Conservation (phyloP, 2,329 filamentous ascomycete species). For the Aspergillus sp. region DNA sequence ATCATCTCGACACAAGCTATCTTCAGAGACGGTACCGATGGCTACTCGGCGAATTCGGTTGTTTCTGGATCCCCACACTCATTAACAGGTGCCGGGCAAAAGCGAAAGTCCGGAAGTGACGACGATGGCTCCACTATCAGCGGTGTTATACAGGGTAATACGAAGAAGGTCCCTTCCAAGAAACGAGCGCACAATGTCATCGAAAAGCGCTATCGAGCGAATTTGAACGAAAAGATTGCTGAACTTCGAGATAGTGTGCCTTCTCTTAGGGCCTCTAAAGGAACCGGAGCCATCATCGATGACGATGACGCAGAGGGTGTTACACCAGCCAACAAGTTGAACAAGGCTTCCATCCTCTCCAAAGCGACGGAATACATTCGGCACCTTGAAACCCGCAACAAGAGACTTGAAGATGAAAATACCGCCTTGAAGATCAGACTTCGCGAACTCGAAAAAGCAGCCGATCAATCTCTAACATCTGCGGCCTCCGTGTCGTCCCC, state of each 20-base stretch:
- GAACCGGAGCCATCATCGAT: conserved; percentile 54
- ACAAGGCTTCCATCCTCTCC: conserved; percentile 94
- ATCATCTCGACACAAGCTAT: conserved; percentile 12
- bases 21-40: conserved; percentile 12
- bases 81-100: conserved; percentile 52
- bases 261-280: conserved; percentile 78
- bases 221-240: conserved; percentile 96
- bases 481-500: conserved; percentile 46
- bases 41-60: conserved; percentile 24
- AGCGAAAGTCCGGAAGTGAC: conserved; percentile 72
- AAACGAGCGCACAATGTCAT: conserved; percentile 99
- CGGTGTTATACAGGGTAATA: conserved; percentile 30
- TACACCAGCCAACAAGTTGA: conserved; percentile 88
- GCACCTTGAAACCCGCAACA: conserved; percentile 90
- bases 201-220: conserved; percentile 94
- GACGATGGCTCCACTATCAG: conserved; percentile 41
- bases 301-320: conserved; percentile 81
- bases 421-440: conserved; percentile 76
- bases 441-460: conserved; percentile 73
- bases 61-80: conserved; percentile 32
- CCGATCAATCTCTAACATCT: conserved; percentile 46
- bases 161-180: conserved; percentile 68
- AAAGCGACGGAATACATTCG: conserved; percentile 97
- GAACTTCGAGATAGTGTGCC: conserved; percentile 90
- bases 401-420: conserved; percentile 80